Evolutionary conservation across 805 yeast genomes (phyloP).

Genomic region (Pichia eremophila): DNA sequence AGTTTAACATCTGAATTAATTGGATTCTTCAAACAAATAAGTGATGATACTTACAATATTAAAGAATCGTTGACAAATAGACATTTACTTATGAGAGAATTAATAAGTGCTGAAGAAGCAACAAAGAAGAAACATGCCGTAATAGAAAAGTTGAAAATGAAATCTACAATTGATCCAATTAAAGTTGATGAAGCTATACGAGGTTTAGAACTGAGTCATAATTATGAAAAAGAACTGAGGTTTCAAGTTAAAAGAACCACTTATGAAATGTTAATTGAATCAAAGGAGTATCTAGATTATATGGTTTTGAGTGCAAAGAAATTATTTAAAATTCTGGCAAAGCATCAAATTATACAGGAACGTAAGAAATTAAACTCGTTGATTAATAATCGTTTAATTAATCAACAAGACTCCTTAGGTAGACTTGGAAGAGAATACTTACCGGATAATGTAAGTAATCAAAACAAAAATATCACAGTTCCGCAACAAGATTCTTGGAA

Average conservation of each 20-base stretch:
- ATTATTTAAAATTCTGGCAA: conserved; percentile 49
- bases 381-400: conserved; percentile 41
- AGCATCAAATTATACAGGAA: conserved; percentile 76
- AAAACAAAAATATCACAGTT: not conserved
- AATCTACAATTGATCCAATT: conserved; percentile 69
- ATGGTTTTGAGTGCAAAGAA: conserved; percentile 42
- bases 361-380: conserved; percentile 67
- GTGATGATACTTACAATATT: conserved; percentile 72
- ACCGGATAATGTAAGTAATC: conserved; percentile 22
- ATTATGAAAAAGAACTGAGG: conserved; percentile 66
- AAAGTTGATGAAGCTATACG: conserved; percentile 86
- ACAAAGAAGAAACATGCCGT: conserved; percentile 61
- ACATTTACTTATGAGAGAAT: conserved; percentile 85
- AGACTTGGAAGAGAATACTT: conserved; percentile 69
- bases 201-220: conserved; percentile 68
- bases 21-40: conserved; percentile 58
- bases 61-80: conserved; percentile 92
- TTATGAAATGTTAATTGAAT: conserved; percentile 74
- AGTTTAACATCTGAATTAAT: conserved; percentile 67
- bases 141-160: conserved; percentile 63
- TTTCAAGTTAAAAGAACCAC: conserved; percentile 74
- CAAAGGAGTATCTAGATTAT: conserved; percentile 46
- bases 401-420: conserved; percentile 38
- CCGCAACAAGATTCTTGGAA: conserved; percentile 26
- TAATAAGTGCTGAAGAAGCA: conserved; percentile 65